Evolutionary conservation across 2,329 filamentous ascomycete species (phyloP).

Genomic region (Knoxdaviesia capensis): DNA sequence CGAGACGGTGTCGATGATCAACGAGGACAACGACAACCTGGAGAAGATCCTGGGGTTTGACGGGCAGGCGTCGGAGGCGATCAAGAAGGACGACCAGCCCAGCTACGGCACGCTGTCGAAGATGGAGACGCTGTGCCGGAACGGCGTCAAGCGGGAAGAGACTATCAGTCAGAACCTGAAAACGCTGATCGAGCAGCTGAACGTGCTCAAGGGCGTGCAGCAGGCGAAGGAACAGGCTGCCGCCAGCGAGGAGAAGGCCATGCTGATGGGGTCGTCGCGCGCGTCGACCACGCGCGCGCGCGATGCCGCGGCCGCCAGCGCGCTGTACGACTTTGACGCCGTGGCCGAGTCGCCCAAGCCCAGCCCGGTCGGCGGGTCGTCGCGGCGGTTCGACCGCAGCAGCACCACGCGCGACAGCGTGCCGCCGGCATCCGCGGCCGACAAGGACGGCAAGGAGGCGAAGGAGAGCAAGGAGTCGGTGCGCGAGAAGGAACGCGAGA

Average conservation of each 20-base stretch:
- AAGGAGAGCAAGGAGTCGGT: not conserved
- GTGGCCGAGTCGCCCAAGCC: slow-evolving; percentile 24
- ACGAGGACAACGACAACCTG: slow-evolving; percentile 21
- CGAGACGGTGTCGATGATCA: slow-evolving; percentile 19
- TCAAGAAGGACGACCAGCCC: slow-evolving; percentile 13
- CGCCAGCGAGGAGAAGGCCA: not conserved
- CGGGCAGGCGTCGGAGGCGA: slow-evolving; percentile 18
- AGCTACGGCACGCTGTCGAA: slow-evolving; percentile 13
- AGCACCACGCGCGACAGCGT: slow-evolving; percentile 25
- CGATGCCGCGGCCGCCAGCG: slow-evolving; percentile 11
- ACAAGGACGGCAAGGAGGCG: not conserved
- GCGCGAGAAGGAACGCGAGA: not conserved
- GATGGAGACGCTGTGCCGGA: slow-evolving; percentile 22
- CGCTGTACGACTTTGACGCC: slow-evolving; percentile 23
- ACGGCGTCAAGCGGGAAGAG: slow-evolving; percentile 20
- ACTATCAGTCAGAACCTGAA: slow-evolving; percentile 16
- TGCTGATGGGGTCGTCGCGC: not conserved
- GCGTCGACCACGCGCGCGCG: slow-evolving; percentile 2
- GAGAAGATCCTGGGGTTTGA: slow-evolving; percentile 18
- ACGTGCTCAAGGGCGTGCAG: slow-evolving; percentile 20
- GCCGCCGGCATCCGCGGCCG: slow-evolving; percentile 15
- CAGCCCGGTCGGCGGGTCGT: slow-evolving; percentile 16
- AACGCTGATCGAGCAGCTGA: slow-evolving; percentile 19
- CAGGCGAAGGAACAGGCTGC: slow-evolving; percentile 20
- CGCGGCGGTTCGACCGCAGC: slow-evolving; percentile 11